These are phyloP conservation scores for Peronospora farinosa DNA, from an alignment of 352 stramenopile genomes.

Conservation along the genomic window DNA sequence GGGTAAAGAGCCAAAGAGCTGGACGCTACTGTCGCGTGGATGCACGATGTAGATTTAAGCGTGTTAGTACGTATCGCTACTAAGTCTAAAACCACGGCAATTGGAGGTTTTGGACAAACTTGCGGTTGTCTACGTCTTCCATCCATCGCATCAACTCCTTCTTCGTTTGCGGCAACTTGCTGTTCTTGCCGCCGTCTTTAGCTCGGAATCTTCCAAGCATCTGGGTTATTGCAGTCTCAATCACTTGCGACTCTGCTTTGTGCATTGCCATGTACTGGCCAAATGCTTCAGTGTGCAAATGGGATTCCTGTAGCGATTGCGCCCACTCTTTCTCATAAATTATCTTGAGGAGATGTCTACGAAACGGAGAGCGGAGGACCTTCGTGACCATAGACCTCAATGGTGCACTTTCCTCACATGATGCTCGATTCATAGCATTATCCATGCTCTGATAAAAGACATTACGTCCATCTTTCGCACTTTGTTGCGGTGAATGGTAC, in stretches of 20 bases:
- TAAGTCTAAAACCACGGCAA: slow-evolving; percentile 44
- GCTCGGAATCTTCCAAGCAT: slow-evolving; percentile 62
- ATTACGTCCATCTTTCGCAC: slow-evolving; percentile 15
- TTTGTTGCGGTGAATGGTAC: slow-evolving; percentile 31
- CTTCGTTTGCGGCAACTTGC: slow-evolving; percentile 30
- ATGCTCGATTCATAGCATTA: not conserved
- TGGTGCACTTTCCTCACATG: not conserved
- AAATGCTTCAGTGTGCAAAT: slow-evolving; percentile 48
- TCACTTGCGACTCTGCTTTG: slow-evolving; percentile 42
- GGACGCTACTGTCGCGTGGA: slow-evolving; percentile 49
- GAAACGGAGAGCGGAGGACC: slow-evolving; percentile 52
- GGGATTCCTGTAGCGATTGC: slow-evolving; percentile 51
- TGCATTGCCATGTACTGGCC: slow-evolving; percentile 57
- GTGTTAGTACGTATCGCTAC: not conserved
- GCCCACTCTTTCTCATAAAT: slow-evolving; percentile 49
- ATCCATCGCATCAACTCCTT: slow-evolving; percentile 29
- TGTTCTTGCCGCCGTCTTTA: slow-evolving; percentile 26
- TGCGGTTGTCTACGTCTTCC: slow-evolving; percentile 8
- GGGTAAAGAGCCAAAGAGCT: slow-evolving; percentile 36
- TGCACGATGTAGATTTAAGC: slow-evolving; percentile 40
- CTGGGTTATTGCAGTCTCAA: slow-evolving; percentile 37
- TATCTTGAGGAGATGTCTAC: slow-evolving; percentile 57
- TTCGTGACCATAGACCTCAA: slow-evolving; percentile 42
- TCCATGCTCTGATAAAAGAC: slow-evolving; percentile 21
- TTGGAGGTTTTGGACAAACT: slow-evolving; percentile 27